A percentile compares a stretch with the other conserved stretches of the same genome.
Evolutionary conservation across 1,284 basidiomycete species (phyloP).

Genomic region (Pterulicium gracile): DNA sequence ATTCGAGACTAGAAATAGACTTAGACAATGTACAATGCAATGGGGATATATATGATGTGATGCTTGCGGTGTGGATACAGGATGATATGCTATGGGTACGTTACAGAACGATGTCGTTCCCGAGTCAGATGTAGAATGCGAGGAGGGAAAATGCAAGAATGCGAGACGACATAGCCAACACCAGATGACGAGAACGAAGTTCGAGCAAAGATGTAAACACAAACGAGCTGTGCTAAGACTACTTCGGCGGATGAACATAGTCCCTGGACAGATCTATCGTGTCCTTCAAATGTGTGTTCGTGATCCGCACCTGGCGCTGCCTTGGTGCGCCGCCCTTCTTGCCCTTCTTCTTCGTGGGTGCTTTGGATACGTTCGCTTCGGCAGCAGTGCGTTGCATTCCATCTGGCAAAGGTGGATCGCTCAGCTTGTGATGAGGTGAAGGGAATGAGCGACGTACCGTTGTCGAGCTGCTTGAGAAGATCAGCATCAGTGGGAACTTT

Average conservation of each 20-base stretch:
- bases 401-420: conserved; percentile 11
- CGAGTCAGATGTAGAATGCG: neutral
- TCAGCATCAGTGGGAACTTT: conserved; percentile 81
- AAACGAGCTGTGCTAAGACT: too few relatives aligned
- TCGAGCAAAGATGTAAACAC: neutral
- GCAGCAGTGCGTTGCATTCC: conserved; percentile 68
- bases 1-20: too few relatives aligned
- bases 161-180: neutral
- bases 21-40: too few relatives aligned
- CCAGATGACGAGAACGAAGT: neutral
- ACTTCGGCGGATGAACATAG: conserved; percentile 40
- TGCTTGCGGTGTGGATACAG: neutral
- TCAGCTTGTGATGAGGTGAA: conserved; percentile 28
- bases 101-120: neutral
- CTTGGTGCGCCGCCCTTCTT: conserved; percentile 60
- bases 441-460: conserved; percentile 31
- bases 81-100: neutral
- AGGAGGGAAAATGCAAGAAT: neutral
- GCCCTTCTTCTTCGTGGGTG: conserved; percentile 64
- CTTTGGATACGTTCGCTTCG: conserved; percentile 40
- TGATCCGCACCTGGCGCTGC: conserved; percentile 73
- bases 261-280: conserved; percentile 77
- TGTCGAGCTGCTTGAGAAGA: conserved; percentile 62
- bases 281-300: conserved; percentile 78
- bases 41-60: too few relatives aligned